Conservation (phyloP, 2,329 filamentous ascomycete species). For the Aplosporella prunicola region DNA sequence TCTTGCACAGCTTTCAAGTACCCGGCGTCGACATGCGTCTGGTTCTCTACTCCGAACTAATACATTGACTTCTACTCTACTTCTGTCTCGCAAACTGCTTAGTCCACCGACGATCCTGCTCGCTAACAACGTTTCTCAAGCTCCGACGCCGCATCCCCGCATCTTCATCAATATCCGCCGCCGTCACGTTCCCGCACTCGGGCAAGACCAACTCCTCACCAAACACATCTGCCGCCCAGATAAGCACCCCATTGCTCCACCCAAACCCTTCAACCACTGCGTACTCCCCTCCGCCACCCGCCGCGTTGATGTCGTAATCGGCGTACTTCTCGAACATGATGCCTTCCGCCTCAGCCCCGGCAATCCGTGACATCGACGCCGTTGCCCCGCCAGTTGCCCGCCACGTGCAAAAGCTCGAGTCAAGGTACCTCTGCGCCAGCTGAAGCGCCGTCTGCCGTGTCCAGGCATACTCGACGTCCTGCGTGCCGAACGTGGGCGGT, state of each 20-base stretch:
- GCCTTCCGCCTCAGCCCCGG: conserved; percentile 41
- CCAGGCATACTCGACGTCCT: conserved; percentile 45
- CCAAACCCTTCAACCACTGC: conserved; percentile 61
- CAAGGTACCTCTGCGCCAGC: conserved; percentile 56
- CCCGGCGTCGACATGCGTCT: too few relatives aligned
- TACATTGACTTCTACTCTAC: too few relatives aligned
- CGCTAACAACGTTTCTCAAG: too few relatives aligned
- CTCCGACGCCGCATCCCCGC: conserved; percentile 1
- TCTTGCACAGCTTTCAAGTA: too few relatives aligned
- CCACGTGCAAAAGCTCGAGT: conserved; percentile 62
- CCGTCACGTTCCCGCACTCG: conserved; percentile 25
- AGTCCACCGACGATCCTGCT: too few relatives aligned
- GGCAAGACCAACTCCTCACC: conserved; percentile 46
- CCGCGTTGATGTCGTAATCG: conserved; percentile 50
- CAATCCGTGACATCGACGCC: conserved; percentile 41
- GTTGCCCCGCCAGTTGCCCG: conserved; percentile 56
- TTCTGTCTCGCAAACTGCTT: too few relatives aligned
- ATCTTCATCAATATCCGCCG: neutral
- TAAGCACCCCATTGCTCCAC: conserved; percentile 60
- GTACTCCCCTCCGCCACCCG: conserved; percentile 59
- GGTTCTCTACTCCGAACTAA: too few relatives aligned
- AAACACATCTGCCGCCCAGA: conserved; percentile 58
- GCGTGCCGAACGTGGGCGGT: conserved; percentile 44
- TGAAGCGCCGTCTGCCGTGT: conserved; percentile 48
- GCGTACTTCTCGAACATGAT: conserved; percentile 65